A percentile compares a stretch with the other conserved stretches of the same genome.
These are phyloP conservation scores for Trichoderma asperelloides DNA, from an alignment of 495 filamentous ascomycete species.

Conservation along the genomic window DNA sequence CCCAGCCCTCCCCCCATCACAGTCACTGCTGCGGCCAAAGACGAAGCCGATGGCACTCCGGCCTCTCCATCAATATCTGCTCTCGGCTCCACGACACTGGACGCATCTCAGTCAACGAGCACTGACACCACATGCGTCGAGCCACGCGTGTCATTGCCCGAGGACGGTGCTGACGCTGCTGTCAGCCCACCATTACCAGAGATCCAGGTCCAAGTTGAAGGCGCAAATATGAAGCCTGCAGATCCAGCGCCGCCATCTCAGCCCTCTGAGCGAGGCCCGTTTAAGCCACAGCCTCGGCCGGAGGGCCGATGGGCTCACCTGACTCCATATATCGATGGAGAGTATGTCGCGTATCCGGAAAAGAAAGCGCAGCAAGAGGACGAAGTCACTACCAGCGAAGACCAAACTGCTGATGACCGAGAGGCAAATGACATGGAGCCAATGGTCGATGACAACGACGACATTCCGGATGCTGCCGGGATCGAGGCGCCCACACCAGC, in stretches of 20 bases:
- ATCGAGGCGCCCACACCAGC: neutral
- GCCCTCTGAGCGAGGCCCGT: neutral
- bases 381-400: conserved; percentile 4
- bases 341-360: conserved; percentile 15
- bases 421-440: conserved; percentile 1
- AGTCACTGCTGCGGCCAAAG: neutral
- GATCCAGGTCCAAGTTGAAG: neutral
- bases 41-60: neutral
- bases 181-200: neutral
- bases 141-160: neutral
- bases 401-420: neutral
- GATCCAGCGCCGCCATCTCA: neutral
- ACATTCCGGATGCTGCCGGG: neutral
- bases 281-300: neutral
- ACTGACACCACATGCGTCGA: neutral
- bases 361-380: conserved; percentile 13
- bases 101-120: neutral
- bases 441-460: neutral
- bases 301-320: conserved; percentile 14
- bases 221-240: neutral
- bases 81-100: neutral
- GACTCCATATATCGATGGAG: conserved; percentile 22
- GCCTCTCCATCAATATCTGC: neutral
- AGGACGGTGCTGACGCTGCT: neutral
- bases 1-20: neutral